phyloP scores from a whole-genome alignment of 1,139 yeast genomes.

The Debaryomycetaceae sp. region DNA sequence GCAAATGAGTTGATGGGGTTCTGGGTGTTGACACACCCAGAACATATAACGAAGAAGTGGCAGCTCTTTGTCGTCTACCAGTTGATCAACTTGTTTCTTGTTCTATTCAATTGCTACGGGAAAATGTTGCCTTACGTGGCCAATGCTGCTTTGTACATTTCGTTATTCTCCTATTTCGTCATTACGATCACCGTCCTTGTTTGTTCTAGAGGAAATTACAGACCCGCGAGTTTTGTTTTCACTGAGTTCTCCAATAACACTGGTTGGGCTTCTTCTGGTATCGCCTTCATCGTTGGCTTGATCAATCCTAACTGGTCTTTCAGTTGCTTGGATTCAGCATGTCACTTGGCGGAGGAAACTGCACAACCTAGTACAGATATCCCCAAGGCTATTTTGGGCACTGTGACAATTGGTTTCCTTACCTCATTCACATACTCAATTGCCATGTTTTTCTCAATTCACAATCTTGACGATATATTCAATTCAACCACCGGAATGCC shows the following conservation, averaged over 20 bases:
- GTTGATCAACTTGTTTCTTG: constrained; percentile 28
- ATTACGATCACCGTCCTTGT: constrained; percentile 38
- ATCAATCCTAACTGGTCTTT: constrained; percentile 45
- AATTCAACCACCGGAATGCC: constrained; percentile 36
- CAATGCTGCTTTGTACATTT: constrained; percentile 32
- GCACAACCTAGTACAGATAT: constrained; percentile 36
- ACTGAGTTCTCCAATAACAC: constrained; percentile 34
- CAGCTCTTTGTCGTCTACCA: constrained; percentile 51
- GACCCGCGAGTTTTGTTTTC: constrained; percentile 37
- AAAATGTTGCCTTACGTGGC: constrained; percentile 33
- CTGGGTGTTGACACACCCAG: constrained; percentile 45
- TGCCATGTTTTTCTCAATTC: constrained; percentile 41
- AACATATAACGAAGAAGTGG: constrained; percentile 45
- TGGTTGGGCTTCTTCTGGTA: constrained; percentile 40
- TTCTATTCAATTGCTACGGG: constrained; percentile 37
- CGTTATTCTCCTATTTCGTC: constrained; percentile 33
- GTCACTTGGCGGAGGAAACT: constrained; percentile 41
- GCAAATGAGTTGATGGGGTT: constrained; percentile 49
- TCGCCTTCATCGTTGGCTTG: constrained; percentile 43
- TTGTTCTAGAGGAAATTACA: constrained; percentile 34
- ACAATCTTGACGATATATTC: constrained; percentile 27
- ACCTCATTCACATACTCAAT: constrained; percentile 39
- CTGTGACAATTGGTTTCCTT: constrained; percentile 39
- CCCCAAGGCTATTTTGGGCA: constrained; percentile 41
- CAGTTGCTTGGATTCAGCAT: constrained; percentile 41